Base-by-base conservation (phyloP, 225 moss, liverwort and hornwort species). In the Rhytidiadelphus loreus region DNA sequence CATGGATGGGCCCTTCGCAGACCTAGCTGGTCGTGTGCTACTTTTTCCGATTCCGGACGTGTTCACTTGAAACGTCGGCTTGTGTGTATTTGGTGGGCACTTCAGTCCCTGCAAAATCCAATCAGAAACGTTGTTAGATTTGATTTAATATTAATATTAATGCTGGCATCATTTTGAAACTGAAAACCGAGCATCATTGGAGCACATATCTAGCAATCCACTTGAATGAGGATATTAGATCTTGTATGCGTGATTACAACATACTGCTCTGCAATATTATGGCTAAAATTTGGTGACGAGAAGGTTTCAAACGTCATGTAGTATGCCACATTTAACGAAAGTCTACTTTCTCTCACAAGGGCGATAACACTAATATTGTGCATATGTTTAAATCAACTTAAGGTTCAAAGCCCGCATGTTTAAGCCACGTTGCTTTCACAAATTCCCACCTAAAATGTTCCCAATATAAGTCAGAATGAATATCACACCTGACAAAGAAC, bases 61-160 rank as follows among this genome's bases (percentile, higher is more conserved):
- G 80, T 95, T 98, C 82, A 98, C 97, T 91, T 98, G 97, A 85
- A 98, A 98, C 12, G 98, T 94, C 35, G 98, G 95, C 58, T 95
- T 98, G 44, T 98, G 98, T 58, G 96, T 97, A 81, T 98, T 98
- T 87, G 97, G 97, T 83, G 96, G 95, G 90, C 95, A 98, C 91
- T 97, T 98, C 92, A 98, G 92, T 89, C 97, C 98, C 98, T 98
- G 95, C 60, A 91, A 65, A 60, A 70, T 50, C 86, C 87, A 90
- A 88, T 65, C 70, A 78, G 43, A 83, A 84, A 60, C 37, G 10
- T 75, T 63, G 61, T 89, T 64, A 88, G 53, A 84, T 53, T 85
- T 63, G 15, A 37, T 58, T 14, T 35, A 65, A 41, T 41, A 48
- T 26, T 26, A 13, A 72, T 64, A 46, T 41, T 33, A 13, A 59